These are phyloP conservation scores for Hypoxylon sp. DNA, from an alignment of 2,329 filamentous ascomycete genomes.

Conservation along the genomic window DNA sequence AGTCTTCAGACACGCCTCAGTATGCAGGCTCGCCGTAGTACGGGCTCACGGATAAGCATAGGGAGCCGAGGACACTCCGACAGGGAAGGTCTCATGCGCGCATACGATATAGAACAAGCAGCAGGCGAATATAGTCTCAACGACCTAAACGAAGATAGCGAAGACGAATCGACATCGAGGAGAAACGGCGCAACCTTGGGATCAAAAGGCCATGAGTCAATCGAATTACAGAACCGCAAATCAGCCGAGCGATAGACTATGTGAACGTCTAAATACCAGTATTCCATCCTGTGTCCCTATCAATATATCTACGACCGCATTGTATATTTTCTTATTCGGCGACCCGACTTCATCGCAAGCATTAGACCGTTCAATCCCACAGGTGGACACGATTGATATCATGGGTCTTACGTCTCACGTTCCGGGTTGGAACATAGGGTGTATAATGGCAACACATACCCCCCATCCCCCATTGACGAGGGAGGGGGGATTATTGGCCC, in stretches of 20 bases:
- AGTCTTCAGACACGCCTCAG: conserved; percentile 90
- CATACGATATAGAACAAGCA: conserved; percentile 85
- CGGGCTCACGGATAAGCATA: conserved; percentile 72
- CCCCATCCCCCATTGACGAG: conserved; percentile 13
- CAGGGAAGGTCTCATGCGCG: conserved; percentile 85
- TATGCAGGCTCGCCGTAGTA: conserved; percentile 89
- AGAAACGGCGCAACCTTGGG: conserved; percentile 56
- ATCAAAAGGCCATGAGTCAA: conserved; percentile 58
- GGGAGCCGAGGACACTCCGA: conserved; percentile 74
- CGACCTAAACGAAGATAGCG: conserved; percentile 82
- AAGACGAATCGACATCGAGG: conserved; percentile 66
- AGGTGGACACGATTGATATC: conserved; percentile 46
- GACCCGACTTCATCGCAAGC: conserved; percentile 25
- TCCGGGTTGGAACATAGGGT: conserved; percentile 35
- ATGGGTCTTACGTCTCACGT: conserved; percentile 45
- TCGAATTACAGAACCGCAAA: conserved; percentile 66
- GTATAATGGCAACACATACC: conserved; percentile 32
- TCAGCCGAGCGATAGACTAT: conserved; percentile 37
- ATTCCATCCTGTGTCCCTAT: conserved; percentile 10
- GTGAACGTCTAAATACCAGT: conserved; percentile 7
- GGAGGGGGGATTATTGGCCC: conserved; percentile 19
- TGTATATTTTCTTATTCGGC: conserved; percentile 49
- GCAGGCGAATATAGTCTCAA: conserved; percentile 78
- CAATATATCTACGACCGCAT: conserved; percentile 43
- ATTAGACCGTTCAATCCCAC: conserved; percentile 42